Evolutionary conservation across 768 basidiomycete genomes (phyloP).

Genomic region (Roridomyces roridus): DNA sequence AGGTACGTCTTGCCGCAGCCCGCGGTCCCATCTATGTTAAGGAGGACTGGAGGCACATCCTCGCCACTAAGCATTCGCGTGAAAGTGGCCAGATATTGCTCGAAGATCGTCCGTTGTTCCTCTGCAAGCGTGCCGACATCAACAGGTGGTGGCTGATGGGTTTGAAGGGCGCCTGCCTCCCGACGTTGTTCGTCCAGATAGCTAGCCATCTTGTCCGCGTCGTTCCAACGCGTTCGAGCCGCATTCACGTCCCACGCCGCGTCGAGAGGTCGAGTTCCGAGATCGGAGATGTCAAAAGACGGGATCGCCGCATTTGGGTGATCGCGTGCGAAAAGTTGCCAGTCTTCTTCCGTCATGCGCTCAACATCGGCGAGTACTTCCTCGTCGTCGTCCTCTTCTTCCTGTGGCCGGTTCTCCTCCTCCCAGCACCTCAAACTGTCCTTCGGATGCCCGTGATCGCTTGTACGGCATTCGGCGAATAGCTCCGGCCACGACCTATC

Average conservation of each 20-base stretch:
- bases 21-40: conserved; percentile 7
- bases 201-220: neutral
- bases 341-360: neutral
- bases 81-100: neutral
- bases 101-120: neutral
- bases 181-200: neutral
- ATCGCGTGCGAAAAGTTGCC: conserved; percentile 5
- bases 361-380: neutral
- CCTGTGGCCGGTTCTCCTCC: neutral
- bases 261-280: conserved; percentile 6
- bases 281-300: neutral
- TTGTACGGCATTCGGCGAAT: neutral
- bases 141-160: neutral
- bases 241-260: neutral
- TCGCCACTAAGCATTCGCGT: neutral
- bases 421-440: conserved; percentile 7
- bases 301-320: conserved; percentile 2
- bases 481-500: neutral
- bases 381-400: conserved; percentile 8
- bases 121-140: neutral
- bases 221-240: neutral
- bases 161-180: neutral
- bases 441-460: neutral
- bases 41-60: neutral
- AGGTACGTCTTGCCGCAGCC: conserved; percentile 8